phyloP scores from a whole-genome alignment of 805 yeast species.

The Yarrowia sp. region DNA sequence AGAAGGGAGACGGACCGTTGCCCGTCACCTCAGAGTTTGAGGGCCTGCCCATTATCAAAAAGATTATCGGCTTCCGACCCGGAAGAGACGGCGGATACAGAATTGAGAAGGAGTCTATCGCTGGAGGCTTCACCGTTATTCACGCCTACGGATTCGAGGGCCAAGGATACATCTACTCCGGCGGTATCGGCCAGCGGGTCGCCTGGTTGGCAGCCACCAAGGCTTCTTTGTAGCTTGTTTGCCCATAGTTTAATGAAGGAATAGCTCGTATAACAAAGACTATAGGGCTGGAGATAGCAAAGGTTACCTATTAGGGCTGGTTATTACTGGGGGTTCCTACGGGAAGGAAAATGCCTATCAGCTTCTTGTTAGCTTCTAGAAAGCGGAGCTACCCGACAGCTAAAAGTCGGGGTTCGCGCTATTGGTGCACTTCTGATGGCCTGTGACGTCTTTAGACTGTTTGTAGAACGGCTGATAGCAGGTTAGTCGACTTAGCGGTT shows the following conservation, averaged over 20 bases:
- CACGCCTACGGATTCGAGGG: slow-evolving; percentile 74
- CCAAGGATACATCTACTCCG: slow-evolving; percentile 68
- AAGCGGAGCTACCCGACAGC: slow-evolving; percentile 15
- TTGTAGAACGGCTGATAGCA: too few relatives aligned
- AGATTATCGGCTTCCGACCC: slow-evolving; percentile 73
- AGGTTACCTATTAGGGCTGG: slow-evolving; percentile 7
- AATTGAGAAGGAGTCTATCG: slow-evolving; percentile 53
- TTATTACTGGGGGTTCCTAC: not conserved
- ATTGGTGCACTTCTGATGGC: not conserved
- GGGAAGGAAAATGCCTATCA: slow-evolving; percentile 13
- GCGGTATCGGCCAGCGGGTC: slow-evolving; percentile 60
- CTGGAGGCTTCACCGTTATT: slow-evolving; percentile 50
- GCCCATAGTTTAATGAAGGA: slow-evolving; percentile 9
- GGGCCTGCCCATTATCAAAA: slow-evolving; percentile 47
- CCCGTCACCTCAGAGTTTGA: slow-evolving; percentile 29
- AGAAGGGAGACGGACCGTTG: slow-evolving; percentile 31
- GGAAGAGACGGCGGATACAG: slow-evolving; percentile 67
- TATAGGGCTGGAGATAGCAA: not conserved
- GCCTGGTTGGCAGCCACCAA: slow-evolving; percentile 33
- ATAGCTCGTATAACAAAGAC: not conserved
- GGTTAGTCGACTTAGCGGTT: too few relatives aligned
- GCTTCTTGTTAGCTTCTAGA: not conserved
- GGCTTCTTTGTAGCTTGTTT: slow-evolving; percentile 20
- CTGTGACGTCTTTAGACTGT: not conserved
- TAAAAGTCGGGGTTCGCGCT: not conserved